Base-by-base conservation (phyloP, 2,329 filamentous ascomycete species). In the Trichoderma sp. region DNA sequence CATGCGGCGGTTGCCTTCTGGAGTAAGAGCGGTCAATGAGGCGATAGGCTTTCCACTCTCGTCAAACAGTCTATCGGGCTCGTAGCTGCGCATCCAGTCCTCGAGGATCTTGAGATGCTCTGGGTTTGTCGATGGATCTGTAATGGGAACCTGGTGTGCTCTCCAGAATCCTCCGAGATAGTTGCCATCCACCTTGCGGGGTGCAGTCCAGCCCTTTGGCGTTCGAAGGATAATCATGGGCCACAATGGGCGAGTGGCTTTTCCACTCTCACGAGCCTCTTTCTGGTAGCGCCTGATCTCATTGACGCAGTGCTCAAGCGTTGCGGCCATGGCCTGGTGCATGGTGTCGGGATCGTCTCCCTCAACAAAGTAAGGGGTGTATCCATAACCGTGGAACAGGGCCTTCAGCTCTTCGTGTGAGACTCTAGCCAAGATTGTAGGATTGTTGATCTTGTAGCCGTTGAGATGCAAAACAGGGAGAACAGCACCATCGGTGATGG, bases 391-490 rank as follows among this genome's bases (percentile, higher is more conserved):
- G 55, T 88, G 74, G 80, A 95, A 92, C 20, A 95, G 84, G 28
- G 86, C 83, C 75, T 89, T 86, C 6, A 95, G 85, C 81, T 95
- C 92, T 73, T 92, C 88, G 79, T 94, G 91, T 57, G 88, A 88
- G 77, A 95, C 91, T 74, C 92, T 89, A 15, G 92, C 89, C 17
- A 94, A 86, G 0, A 95, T 78, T 6, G 90, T 94, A 9, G 91
- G 91, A 80, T 93, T 93, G 84, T 93, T 93, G 84, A 94, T 94
- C 85, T 95, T 95, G 86, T 94, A 95, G 61, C 92, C 92, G 76
- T 95, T 95, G 39, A 95, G 85, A 79, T 95, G 92, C 12, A 95
- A 85, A 6, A 95, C 89, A 0, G 92, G 92, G 1, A 95, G 85
- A 8, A 95, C 92, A 47, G 92, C 92, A 34, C 92, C 92, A 76